phyloP scores from a whole-genome alignment of 2,329 filamentous ascomycete genomes.

The Phoma sp. region DNA sequence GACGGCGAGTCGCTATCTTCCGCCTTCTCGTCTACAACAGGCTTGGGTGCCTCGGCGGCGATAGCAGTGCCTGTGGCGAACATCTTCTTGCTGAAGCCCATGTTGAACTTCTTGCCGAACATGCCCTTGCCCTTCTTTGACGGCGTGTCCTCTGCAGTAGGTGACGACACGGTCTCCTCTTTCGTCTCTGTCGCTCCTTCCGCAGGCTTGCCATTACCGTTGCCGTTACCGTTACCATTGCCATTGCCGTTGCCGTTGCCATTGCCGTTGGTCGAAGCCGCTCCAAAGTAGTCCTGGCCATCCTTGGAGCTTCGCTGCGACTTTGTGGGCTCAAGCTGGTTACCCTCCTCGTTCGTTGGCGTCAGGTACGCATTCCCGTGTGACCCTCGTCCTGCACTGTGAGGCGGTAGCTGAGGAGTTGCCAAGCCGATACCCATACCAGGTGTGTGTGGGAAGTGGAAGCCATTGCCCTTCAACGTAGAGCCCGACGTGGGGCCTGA shows the following conservation, averaged over 20 bases:
- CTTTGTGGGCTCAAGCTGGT: conserved; percentile 61
- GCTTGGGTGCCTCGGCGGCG: conserved; percentile 71
- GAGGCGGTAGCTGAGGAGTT: conserved; percentile 63
- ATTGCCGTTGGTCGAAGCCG: conserved; percentile 27
- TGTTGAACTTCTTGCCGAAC: conserved; percentile 84
- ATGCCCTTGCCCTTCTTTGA: conserved; percentile 66
- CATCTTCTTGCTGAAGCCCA: conserved; percentile 84
- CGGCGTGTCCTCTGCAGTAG: conserved; percentile 49
- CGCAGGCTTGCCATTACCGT: conserved; percentile 36
- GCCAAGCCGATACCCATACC: conserved; percentile 80
- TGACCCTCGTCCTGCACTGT: conserved; percentile 44
- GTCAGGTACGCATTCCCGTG: conserved; percentile 47
- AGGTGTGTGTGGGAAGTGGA: conserved; percentile 69
- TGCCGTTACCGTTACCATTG: conserved; percentile 23
- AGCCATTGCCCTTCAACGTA: conserved; percentile 67
- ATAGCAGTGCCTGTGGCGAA: conserved; percentile 68
- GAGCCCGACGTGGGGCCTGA: conserved; percentile 57
- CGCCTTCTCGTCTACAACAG: conserved; percentile 76
- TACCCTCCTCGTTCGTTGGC: conserved; percentile 53
- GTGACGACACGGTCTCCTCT: conserved; percentile 47
- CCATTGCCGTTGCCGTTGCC: no score
- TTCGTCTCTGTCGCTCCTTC: conserved; percentile 39
- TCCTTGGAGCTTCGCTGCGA: conserved; percentile 64
- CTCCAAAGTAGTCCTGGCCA: conserved; percentile 76
- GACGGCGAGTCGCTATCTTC: conserved; percentile 67